These are phyloP conservation scores for Candida sp. DNA, from an alignment of 1,139 yeast species.

Conservation along the genomic window DNA sequence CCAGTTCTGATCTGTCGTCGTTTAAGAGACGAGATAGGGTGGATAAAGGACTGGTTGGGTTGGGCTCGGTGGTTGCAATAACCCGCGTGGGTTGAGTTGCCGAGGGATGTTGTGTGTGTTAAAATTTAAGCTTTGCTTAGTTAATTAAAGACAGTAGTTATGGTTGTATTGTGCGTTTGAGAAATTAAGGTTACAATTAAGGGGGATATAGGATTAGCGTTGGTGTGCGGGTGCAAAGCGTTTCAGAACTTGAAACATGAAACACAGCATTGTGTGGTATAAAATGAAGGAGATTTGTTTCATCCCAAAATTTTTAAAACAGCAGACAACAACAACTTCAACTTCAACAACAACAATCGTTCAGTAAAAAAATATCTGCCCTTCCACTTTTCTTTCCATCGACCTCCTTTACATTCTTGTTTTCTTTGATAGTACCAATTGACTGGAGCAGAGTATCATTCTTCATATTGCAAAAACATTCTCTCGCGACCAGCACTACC, in stretches of 20 bases:
- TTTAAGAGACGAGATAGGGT: too few relatives aligned
- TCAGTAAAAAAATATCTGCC: neutral
- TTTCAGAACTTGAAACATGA: constrained; percentile 24
- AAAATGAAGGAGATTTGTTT: constrained; percentile 4
- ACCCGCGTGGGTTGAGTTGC: too few relatives aligned
- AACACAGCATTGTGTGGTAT: constrained; percentile 15
- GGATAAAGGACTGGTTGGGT: too few relatives aligned
- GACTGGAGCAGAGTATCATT: too few relatives aligned
- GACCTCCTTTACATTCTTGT: too few relatives aligned
- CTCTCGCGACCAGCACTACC: too few relatives aligned
- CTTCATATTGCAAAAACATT: too few relatives aligned
- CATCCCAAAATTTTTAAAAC: constrained; percentile 14
- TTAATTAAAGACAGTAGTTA: neutral
- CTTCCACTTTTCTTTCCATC: neutral
- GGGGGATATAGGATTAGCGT: constrained; percentile 3
- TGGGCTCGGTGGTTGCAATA: too few relatives aligned
- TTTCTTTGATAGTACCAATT: too few relatives aligned
- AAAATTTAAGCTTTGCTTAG: neutral
- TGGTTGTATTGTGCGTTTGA: neutral
- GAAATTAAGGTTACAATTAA: neutral
- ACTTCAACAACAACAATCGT: neutral
- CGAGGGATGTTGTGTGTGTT: too few relatives aligned
- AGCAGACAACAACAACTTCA: neutral
- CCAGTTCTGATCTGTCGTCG: too few relatives aligned
- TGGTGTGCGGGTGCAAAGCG: constrained; percentile 15